phyloP scores from a whole-genome alignment of 306 rosid genomes.

The Cicer cuneatum region DNA sequence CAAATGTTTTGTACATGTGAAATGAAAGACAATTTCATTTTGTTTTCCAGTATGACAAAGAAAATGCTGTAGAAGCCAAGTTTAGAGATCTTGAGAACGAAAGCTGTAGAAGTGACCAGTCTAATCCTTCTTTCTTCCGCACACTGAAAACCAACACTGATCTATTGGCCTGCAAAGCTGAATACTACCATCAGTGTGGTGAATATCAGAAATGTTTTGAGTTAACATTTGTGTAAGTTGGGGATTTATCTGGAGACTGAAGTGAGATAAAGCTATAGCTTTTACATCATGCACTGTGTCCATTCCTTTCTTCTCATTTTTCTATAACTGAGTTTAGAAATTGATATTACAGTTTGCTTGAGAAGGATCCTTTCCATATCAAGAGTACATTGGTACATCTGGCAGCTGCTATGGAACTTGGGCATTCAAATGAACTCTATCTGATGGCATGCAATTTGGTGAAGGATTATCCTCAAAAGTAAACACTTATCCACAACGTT shows the following conservation, averaged over 20 bases:
- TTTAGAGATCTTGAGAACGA: constrained; percentile 83
- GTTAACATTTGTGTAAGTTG: constrained; percentile 83
- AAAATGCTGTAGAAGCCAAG: constrained; percentile 76
- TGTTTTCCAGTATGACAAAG: constrained; percentile 81
- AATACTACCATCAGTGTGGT: constrained; percentile 92
- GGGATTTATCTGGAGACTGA: constrained; percentile 44
- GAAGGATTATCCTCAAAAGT: constrained; percentile 98
- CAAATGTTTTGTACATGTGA: constrained; percentile 33
- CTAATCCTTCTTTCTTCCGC: constrained; percentile 66
- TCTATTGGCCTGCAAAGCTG: constrained; percentile 96
- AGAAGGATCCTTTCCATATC: constrained; percentile 93
- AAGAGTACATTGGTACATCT: constrained; percentile 91
- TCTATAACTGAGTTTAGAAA: constrained; percentile 28
- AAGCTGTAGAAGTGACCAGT: constrained; percentile 67
- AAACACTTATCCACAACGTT: constrained; percentile 23
- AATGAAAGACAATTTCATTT: constrained; percentile 36
- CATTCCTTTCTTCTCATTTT: constrained; percentile 17
- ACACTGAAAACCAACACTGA: constrained; percentile 83
- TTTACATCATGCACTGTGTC: constrained; percentile 27
- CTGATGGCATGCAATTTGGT: constrained; percentile 95
- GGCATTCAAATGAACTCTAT: constrained; percentile 95
- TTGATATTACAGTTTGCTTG: constrained; percentile 73
- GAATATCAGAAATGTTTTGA: constrained; percentile 98
- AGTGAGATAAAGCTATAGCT: constrained; percentile 33
- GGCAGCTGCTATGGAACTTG: constrained; percentile 98